A percentile compares a stretch with the other conserved stretches of the same genome.
phyloP scores from a whole-genome alignment of 805 yeast species.

The Huiozyma sinensis region DNA sequence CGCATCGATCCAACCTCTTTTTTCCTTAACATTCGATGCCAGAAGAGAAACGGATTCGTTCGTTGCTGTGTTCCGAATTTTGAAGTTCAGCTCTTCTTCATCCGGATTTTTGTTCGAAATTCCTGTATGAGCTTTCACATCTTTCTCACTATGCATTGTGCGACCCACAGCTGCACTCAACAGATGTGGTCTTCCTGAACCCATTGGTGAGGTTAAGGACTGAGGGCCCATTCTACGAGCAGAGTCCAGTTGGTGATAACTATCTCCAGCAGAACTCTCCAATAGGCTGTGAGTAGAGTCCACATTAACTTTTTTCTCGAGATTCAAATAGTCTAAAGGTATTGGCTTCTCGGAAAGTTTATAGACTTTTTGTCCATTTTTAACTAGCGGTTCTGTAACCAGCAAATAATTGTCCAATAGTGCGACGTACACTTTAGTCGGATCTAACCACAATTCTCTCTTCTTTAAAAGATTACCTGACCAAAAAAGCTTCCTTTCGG shows the following conservation, averaged over 20 bases:
- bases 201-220: constrained; percentile 10
- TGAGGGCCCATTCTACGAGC: not conserved
- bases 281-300: not conserved
- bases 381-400: constrained; percentile 46
- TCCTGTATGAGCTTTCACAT: constrained; percentile 4
- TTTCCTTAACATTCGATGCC: constrained; percentile 37
- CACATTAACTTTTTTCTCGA: constrained; percentile 34
- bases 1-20: constrained; percentile 47
- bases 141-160: constrained; percentile 6
- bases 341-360: constrained; percentile 49
- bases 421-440: constrained; percentile 41
- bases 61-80: constrained; percentile 49
- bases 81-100: constrained; percentile 29
- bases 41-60: constrained; percentile 42
- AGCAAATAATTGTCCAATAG: constrained; percentile 62
- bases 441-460: constrained; percentile 54
- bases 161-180: constrained; percentile 15
- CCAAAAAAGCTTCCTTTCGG: constrained; percentile 44
- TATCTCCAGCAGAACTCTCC: not conserved
- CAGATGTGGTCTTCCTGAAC: constrained; percentile 15
- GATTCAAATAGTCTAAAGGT: constrained; percentile 46
- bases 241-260: not conserved
- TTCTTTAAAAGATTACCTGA: constrained; percentile 51
- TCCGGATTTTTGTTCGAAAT: constrained; percentile 11
- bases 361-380: constrained; percentile 27